A percentile compares a stretch with the other conserved stretches of the same genome.
These are phyloP conservation scores for Protomyces gravidus DNA, from an alignment of 1,139 yeast species.

Conservation along the genomic window DNA sequence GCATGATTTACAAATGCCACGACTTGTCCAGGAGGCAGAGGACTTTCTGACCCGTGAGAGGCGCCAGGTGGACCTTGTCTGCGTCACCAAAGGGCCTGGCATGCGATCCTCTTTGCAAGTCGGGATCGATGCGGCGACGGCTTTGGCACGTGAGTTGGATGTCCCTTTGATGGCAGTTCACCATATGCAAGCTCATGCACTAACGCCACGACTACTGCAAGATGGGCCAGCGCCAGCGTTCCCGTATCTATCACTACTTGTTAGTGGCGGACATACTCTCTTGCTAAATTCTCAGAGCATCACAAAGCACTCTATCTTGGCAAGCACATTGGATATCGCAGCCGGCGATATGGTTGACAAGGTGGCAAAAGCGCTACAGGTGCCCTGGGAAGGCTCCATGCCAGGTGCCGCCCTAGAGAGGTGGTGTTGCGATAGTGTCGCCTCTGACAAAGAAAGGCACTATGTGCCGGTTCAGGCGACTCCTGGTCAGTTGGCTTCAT, in stretches of 20 bases:
- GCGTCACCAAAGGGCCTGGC: slow-evolving; percentile 96
- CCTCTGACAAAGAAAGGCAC: not conserved
- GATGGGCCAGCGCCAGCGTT: slow-evolving; percentile 53
- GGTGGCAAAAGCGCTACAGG: slow-evolving; percentile 80
- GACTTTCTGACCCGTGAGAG: slow-evolving; percentile 31
- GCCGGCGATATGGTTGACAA: slow-evolving; percentile 92
- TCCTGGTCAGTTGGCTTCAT: slow-evolving; percentile 2
- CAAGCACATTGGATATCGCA: slow-evolving; percentile 80
- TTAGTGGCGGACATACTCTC: slow-evolving; percentile 95
- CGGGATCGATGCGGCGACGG: slow-evolving; percentile 81
- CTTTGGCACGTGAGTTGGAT: slow-evolving; percentile 70
- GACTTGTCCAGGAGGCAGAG: slow-evolving; percentile 45
- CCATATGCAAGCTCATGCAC: slow-evolving; percentile 85
- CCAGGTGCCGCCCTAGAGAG: slow-evolving; percentile 76
- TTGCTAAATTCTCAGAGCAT: slow-evolving; percentile 63
- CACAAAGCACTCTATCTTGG: slow-evolving; percentile 63
- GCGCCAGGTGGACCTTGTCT: slow-evolving; percentile 61
- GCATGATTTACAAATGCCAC: slow-evolving; percentile 59
- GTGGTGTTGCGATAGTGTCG: slow-evolving; percentile 43
- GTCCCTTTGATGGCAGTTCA: slow-evolving; percentile 84
- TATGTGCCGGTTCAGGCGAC: slow-evolving; percentile 2
- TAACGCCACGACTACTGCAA: slow-evolving; percentile 57
- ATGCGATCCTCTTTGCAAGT: slow-evolving; percentile 85
- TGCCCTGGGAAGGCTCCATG: slow-evolving; percentile 61
- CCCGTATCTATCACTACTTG: slow-evolving; percentile 76